Percentiles rank a stretch among this genome's conserved stretches.
Conservation (phyloP, 2,329 filamentous ascomycete genomes). For the Colletotrichum sojae region DNA sequence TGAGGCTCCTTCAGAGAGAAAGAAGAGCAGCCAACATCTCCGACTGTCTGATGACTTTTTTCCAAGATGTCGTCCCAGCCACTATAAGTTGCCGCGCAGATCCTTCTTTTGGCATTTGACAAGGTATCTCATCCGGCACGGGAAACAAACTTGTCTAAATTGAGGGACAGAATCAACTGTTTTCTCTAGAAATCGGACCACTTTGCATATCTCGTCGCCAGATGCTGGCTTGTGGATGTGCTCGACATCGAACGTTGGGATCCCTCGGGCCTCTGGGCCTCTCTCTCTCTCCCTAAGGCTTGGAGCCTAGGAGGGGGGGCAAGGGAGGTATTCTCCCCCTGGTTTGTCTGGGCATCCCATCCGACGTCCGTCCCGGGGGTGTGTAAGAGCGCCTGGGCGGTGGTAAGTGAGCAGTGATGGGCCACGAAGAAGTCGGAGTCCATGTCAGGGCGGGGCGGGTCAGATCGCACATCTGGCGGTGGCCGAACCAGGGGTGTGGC, state of each 20-base stretch:
- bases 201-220: conserved; percentile 43
- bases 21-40: conserved; percentile 14
- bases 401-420: conserved; percentile 17
- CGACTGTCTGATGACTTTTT: conserved; percentile 15
- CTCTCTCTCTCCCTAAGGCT: conserved; percentile 18
- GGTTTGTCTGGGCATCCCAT: conserved; percentile 38
- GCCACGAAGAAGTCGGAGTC: conserved; percentile 28
- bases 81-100: conserved; percentile 34
- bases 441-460: conserved; percentile 37
- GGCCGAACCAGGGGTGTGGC: conserved; percentile 32
- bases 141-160: conserved; percentile 40
- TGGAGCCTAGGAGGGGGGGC: too few relatives aligned
- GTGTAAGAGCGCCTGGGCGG: conserved; percentile 35
- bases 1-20: conserved; percentile 1
- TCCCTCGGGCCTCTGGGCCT: conserved; percentile 32
- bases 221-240: conserved; percentile 40
- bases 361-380: conserved; percentile 35
- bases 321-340: conserved; percentile 15
- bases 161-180: conserved; percentile 46
- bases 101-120: conserved; percentile 32
- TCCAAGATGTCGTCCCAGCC: conserved; percentile 15
- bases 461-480: conserved; percentile 37
- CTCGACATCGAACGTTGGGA: conserved; percentile 47
- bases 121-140: conserved; percentile 21
- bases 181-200: conserved; percentile 49